Conservation (phyloP, 495 filamentous ascomycete species). For the Aspergillus biplanus region DNA sequence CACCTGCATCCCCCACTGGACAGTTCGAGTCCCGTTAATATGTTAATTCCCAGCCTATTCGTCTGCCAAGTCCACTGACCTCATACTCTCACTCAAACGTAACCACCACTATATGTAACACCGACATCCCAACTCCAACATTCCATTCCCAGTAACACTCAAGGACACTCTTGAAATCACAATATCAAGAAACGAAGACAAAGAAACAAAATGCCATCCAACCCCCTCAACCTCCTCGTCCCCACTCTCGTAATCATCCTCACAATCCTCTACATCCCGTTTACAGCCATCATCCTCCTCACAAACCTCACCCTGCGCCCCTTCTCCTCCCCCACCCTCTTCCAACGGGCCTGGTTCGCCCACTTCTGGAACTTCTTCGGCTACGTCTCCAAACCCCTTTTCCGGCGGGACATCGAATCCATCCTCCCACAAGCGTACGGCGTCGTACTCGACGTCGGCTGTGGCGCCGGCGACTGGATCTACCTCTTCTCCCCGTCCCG, state of each 20-base stretch:
- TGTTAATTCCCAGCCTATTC: not conserved
- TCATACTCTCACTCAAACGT: too few relatives aligned
- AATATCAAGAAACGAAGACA: not conserved
- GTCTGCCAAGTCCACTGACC: not conserved
- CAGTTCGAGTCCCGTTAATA: not conserved
- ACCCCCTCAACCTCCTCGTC: conserved; percentile 13
- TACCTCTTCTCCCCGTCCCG: conserved; percentile 9
- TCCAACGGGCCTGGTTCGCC: conserved; percentile 12
- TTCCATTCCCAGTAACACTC: not conserved
- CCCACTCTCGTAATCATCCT: conserved; percentile 11
- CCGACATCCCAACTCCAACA: not conserved
- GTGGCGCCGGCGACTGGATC: conserved; percentile 11
- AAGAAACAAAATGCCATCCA: not conserved
- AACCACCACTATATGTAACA: too few relatives aligned
- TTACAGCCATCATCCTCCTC: conserved; percentile 5
- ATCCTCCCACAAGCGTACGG: conserved; percentile 3
- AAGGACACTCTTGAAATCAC: not conserved
- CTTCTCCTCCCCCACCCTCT: not conserved
- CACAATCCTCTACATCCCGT: conserved; percentile 7
- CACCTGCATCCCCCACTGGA: not conserved
- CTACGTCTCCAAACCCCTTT: not conserved
- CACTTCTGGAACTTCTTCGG: conserved; percentile 19
- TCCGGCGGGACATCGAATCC: conserved; percentile 4
- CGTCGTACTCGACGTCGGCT: conserved; percentile 10
- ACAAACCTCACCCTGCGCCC: not conserved